Conservation (phyloP, 768 basidiomycete species). For the Dentipellis fragilis region DNA sequence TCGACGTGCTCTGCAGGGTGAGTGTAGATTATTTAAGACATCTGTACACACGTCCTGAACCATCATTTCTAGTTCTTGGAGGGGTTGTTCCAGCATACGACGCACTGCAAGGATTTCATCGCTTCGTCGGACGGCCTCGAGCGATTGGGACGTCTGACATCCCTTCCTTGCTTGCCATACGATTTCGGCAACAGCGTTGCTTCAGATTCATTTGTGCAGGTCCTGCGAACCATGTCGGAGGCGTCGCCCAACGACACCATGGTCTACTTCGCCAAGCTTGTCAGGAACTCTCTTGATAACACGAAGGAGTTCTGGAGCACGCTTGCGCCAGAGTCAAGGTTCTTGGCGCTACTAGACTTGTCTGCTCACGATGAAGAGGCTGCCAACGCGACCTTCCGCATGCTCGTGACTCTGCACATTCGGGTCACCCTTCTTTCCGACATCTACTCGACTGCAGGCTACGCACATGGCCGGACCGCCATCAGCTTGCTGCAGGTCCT, state of each 20-base stretch:
- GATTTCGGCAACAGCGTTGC: slow-evolving; percentile 80
- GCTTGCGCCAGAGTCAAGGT: slow-evolving; percentile 43
- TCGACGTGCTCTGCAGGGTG: slow-evolving; percentile 74
- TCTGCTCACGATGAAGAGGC: slow-evolving; percentile 21
- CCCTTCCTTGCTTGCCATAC: slow-evolving; percentile 79
- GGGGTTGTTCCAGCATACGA: slow-evolving; percentile 86
- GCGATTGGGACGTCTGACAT: slow-evolving; percentile 65
- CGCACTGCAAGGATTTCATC: slow-evolving; percentile 88
- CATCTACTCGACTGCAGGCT: slow-evolving; percentile 75
- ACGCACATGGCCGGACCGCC: slow-evolving; percentile 70
- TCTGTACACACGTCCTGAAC: slow-evolving; percentile 2
- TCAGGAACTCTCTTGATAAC: slow-evolving; percentile 57
- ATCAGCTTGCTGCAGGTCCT: slow-evolving; percentile 67
- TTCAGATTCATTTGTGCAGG: slow-evolving; percentile 80
- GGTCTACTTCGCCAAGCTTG: slow-evolving; percentile 55
- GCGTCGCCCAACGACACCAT: slow-evolving; percentile 73
- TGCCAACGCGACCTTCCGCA: slow-evolving; percentile 59
- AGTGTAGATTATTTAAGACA: slow-evolving; percentile 15
- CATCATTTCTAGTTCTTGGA: slow-evolving; percentile 65
- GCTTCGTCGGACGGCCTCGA: slow-evolving; percentile 61
- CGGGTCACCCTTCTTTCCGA: slow-evolving; percentile 79
- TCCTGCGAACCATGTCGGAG: slow-evolving; percentile 84
- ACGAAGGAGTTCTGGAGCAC: slow-evolving; percentile 65
- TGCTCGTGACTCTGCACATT: slow-evolving; percentile 65
- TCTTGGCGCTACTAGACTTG: slow-evolving; percentile 55